Conservation (phyloP, 148 eudicot genomes). For the Rheum nobile region DNA sequence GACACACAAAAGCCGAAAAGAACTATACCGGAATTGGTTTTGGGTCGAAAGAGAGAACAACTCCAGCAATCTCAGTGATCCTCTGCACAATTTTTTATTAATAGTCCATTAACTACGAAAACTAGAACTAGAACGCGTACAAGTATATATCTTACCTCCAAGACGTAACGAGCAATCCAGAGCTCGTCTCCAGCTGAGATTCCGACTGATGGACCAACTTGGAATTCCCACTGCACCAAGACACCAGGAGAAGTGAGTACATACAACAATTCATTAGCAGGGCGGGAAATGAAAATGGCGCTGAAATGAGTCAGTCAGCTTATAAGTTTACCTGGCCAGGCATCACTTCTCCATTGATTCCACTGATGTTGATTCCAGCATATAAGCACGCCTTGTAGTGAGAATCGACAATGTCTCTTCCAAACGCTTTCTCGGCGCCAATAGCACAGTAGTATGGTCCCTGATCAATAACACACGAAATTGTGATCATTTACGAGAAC, state of each 20-base stretch:
- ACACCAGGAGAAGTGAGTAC: background rate
- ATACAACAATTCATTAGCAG: too few species aligned
- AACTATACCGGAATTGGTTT: slow-evolving; percentile 30
- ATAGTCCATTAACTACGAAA: background rate
- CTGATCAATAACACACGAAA: background rate
- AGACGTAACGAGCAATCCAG: slow-evolving; percentile 43
- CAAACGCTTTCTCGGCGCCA: slow-evolving; percentile 45
- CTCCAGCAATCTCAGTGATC: slow-evolving; percentile 45
- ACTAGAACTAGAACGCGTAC: background rate
- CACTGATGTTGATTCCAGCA: slow-evolving; percentile 43
- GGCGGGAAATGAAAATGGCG: too few species aligned
- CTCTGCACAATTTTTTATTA: too few species aligned
- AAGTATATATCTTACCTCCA: slow-evolving; percentile 33
- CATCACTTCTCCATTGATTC: slow-evolving; percentile 52
- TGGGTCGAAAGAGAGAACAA: slow-evolving; percentile 37
- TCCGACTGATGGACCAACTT: slow-evolving; percentile 44
- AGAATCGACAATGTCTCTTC: slow-evolving; percentile 40
- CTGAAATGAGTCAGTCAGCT: background rate
- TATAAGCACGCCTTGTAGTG: slow-evolving; percentile 51
- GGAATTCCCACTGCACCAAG: slow-evolving; percentile 37
- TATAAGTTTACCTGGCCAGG: slow-evolving; percentile 35
- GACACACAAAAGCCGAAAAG: background rate
- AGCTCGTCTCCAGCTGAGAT: slow-evolving; percentile 45
- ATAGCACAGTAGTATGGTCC: slow-evolving; percentile 42
- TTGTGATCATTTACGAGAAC: too few species aligned